phyloP scores from a whole-genome alignment of 2,329 filamentous ascomycete genomes.

The Fusarium falciforme region DNA sequence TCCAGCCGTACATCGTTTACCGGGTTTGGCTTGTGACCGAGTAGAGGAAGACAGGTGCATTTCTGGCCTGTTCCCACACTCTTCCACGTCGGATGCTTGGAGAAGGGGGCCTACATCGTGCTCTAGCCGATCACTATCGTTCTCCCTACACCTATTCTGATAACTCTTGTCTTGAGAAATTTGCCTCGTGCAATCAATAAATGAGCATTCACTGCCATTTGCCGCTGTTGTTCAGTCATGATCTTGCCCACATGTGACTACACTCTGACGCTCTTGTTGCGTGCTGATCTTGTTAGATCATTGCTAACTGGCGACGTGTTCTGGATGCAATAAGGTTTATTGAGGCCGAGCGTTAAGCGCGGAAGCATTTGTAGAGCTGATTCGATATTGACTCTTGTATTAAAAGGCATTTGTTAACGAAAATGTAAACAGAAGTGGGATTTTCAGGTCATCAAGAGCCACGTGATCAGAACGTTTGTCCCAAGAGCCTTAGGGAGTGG shows the following conservation, averaged over 20 bases:
- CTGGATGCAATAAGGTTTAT: no score
- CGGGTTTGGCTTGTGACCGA: background rate
- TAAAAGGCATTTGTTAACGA: no score
- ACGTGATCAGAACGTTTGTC: no score
- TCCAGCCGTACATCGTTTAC: background rate
- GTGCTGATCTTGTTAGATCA: background rate
- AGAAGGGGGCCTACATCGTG: background rate
- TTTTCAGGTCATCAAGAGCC: no score
- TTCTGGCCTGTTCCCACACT: background rate
- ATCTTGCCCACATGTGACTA: background rate
- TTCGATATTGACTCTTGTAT: no score
- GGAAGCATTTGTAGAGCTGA: no score
- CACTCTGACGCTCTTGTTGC: background rate
- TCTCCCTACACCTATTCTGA: background rate
- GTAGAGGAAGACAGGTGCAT: background rate
- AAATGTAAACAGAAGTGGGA: no score
- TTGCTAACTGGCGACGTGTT: no score
- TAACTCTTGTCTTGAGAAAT: background rate
- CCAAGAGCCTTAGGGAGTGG: no score
- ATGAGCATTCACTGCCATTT: background rate
- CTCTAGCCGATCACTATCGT: background rate
- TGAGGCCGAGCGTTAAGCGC: no score
- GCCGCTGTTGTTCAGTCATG: background rate
- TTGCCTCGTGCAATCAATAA: background rate
- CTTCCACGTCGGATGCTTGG: background rate